These are phyloP conservation scores for Dovyalis caffra DNA, from an alignment of 345 rosid species.

Conservation along the genomic window DNA sequence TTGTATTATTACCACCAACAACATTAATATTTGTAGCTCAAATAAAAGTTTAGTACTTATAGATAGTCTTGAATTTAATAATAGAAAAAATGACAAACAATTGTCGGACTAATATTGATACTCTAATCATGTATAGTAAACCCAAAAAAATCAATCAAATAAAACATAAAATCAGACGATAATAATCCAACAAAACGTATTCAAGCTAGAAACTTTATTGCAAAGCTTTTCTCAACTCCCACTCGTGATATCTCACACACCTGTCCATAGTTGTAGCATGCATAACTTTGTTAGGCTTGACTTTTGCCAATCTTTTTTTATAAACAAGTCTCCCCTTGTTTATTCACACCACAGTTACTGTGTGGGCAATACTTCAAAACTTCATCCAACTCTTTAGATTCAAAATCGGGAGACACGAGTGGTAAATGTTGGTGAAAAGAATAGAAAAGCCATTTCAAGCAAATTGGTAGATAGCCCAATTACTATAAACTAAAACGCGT, in stretches of 20 bases:
- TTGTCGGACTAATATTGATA: too few relatives aligned
- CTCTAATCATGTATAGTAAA: too few relatives aligned
- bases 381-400: constrained; percentile 74
- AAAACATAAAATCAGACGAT: not conserved
- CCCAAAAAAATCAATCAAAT: not conserved
- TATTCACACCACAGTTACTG: constrained; percentile 57
- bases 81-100: too few relatives aligned
- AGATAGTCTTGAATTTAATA: too few relatives aligned
- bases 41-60: too few relatives aligned
- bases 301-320: constrained; percentile 90
- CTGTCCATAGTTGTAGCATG: constrained; percentile 88
- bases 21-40: too few relatives aligned
- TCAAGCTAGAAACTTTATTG: constrained; percentile 89
- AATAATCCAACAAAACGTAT: too few relatives aligned
- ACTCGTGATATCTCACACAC: constrained; percentile 81
- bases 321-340: constrained; percentile 91
- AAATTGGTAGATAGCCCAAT: not conserved
- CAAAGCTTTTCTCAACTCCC: constrained; percentile 85
- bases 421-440: not conserved
- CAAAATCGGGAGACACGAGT: constrained; percentile 63
- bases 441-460: constrained; percentile 7
- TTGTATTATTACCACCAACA: too few relatives aligned
- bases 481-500: too few relatives aligned
- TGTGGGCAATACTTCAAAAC: constrained; percentile 85
- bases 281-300: constrained; percentile 79